These are phyloP conservation scores for Mollisiaceae sp. DNA, from an alignment of 2,329 filamentous ascomycete species.

Conservation along the genomic window DNA sequence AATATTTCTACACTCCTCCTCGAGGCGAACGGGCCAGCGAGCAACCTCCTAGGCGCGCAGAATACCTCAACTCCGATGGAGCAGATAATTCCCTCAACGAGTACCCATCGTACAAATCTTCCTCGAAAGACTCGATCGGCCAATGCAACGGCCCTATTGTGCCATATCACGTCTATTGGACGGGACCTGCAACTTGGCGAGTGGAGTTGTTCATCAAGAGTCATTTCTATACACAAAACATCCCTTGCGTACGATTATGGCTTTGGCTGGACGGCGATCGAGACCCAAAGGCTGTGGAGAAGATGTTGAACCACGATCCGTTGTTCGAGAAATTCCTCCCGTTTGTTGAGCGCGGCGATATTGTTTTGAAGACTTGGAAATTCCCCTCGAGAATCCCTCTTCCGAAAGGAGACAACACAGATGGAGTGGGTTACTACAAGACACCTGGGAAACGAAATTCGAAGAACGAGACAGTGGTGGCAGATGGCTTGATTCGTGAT, in stretches of 20 bases:
- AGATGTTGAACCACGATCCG: conserved; percentile 57
- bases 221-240: conserved; percentile 61
- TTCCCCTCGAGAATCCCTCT: conserved; percentile 58
- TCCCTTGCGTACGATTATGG: conserved; percentile 58
- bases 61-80: conserved; percentile 44
- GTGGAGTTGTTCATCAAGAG: conserved; percentile 62
- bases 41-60: conserved; percentile 39
- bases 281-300: conserved; percentile 53
- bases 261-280: conserved; percentile 60
- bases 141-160: conserved; percentile 60
- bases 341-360: conserved; percentile 57
- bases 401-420: conserved; percentile 53
- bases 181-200: conserved; percentile 60
- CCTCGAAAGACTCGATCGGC: conserved; percentile 50
- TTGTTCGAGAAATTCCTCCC: conserved; percentile 58
- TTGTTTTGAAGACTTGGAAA: conserved; percentile 57
- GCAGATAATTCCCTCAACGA: conserved; percentile 41
- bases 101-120: conserved; percentile 43
- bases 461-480: conserved; percentile 46
- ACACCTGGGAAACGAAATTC: conserved; percentile 48
- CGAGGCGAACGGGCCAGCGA: conserved; percentile 41
- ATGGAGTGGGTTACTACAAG: conserved; percentile 56
- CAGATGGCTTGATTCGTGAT: conserved; percentile 57
- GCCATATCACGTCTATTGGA: conserved; percentile 62
- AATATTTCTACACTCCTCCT: conserved; percentile 55